Base-by-base conservation (phyloP, 495 filamentous ascomycete species). In the Neurospora tetraspora region DNA sequence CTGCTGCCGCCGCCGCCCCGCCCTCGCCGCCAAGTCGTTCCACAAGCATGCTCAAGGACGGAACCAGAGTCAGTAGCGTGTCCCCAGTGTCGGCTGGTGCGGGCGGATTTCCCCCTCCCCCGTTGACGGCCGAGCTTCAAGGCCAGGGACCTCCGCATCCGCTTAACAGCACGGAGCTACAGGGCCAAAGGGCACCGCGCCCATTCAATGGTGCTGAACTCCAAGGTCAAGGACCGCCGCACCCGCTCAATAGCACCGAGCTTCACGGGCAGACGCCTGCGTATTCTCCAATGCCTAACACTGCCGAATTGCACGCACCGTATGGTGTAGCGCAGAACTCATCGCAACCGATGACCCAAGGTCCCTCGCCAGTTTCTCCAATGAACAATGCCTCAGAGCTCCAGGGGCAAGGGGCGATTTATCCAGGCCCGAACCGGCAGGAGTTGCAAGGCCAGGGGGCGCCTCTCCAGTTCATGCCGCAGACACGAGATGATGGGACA, bases 61-160 rank as follows among this genome's bases (percentile, higher is more conserved):
- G 71, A 65, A 69, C 65, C 4, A 77, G 79, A 14, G 70, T 42
- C 27, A 77, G 80, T 39, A 83, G 73, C 73, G 77, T 82, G n/a
- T 83, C 83, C 0, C 84, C 84, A 3, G 76, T 80, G 42, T 83
- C 83, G 9, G 78, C 77, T 10, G 73, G 79, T 37, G 75, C 71
- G 0, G 70, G 65, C 70, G 71, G 76, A 0, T 78, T 71, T 68
- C 36, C 77, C 14, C 76, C 78, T 3, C 77, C 79, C 0, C 75
- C 77, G n/a, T 68, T 71, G 18, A 75, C 73, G 18, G 71, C 80
- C 14, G 82, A 84, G 59, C 76, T 83, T 16, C 79, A 78, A 42
- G 78, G 77, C 27, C 78, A 83, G 27, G 73, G 42, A 36, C 69
- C 75, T 6, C 71, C 71, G 70, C 61, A 73, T 40, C 73, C 75